Evolutionary conservation across 2,329 filamentous ascomycete genomes (phyloP).

Genomic region (Zasmidium citrigriseum): DNA sequence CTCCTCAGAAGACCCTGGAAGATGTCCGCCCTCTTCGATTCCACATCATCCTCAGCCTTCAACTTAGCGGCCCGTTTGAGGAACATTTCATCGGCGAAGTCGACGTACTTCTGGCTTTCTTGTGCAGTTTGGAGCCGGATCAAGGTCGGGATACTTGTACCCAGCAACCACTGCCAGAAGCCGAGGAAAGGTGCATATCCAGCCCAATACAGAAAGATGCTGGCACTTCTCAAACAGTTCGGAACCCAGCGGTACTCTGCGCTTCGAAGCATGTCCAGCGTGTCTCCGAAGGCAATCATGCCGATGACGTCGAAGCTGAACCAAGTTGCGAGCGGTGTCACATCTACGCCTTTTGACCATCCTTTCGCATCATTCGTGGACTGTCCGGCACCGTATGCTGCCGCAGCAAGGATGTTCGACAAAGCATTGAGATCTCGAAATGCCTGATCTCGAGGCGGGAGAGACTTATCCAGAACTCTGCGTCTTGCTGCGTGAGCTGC

Average conservation of each 20-base stretch:
- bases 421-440: neutral
- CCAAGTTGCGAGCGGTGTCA: neutral
- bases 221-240: neutral
- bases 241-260: neutral
- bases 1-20: neutral
- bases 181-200: neutral
- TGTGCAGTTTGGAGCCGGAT: neutral
- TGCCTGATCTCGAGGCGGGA: neutral
- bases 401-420: neutral
- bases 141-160: neutral
- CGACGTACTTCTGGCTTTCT: neutral
- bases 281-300: neutral
- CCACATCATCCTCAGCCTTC: neutral
- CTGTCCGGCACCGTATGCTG: neutral
- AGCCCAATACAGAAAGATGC: neutral
- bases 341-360: neutral
- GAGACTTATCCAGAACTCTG: neutral
- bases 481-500: neutral
- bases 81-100: neutral
- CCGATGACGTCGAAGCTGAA: slow-evolving; percentile 9
- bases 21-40: neutral
- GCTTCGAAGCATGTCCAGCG: neutral
- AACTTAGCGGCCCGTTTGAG: neutral
- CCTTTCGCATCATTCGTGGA: neutral
- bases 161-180: neutral